Evolutionary conservation across 1,284 basidiomycete genomes (phyloP).

Genomic region (Puccinia coronata): DNA sequence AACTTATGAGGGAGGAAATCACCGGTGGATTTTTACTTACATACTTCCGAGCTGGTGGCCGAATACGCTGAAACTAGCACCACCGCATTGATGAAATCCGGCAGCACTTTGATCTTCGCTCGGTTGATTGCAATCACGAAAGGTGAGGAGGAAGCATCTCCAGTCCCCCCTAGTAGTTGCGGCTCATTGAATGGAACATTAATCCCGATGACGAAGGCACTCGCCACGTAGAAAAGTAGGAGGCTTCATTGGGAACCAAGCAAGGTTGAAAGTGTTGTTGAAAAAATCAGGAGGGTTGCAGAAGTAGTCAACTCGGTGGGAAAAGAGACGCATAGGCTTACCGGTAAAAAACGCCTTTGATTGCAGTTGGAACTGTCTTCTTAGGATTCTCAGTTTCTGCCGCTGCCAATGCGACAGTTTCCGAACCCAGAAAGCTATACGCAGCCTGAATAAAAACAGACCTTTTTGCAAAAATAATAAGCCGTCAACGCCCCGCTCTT

Average conservation of each 20-base stretch:
- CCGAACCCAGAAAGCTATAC: conserved; percentile 49
- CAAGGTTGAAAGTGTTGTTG: not conserved
- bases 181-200: conserved; percentile 54
- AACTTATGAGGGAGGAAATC: not conserved
- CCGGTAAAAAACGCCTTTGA: conserved; percentile 71
- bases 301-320: not conserved
- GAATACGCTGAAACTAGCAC: conserved; percentile 77
- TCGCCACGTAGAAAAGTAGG: conserved; percentile 53
- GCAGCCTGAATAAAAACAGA: conserved; percentile 57
- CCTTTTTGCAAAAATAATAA: conserved; percentile 59
- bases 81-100: conserved; percentile 63
- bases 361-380: conserved; percentile 75
- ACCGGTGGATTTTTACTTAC: conserved; percentile 64
- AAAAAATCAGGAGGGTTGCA: not conserved
- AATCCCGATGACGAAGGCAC: conserved; percentile 53
- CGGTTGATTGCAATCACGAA: conserved; percentile 59
- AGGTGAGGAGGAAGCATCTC: conserved; percentile 52
- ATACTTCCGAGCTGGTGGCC: conserved; percentile 78
- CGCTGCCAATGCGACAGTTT: conserved; percentile 43
- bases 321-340: conserved; percentile 23
- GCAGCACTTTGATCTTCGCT: conserved; percentile 58
- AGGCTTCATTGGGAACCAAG: conserved; percentile 50
- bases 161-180: conserved; percentile 51
- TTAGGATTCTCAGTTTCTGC: conserved; percentile 71
- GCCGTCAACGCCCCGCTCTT: not conserved